phyloP scores from a whole-genome alignment of 78 protist genomes.

The Cavenderia fasciculata region DNA sequence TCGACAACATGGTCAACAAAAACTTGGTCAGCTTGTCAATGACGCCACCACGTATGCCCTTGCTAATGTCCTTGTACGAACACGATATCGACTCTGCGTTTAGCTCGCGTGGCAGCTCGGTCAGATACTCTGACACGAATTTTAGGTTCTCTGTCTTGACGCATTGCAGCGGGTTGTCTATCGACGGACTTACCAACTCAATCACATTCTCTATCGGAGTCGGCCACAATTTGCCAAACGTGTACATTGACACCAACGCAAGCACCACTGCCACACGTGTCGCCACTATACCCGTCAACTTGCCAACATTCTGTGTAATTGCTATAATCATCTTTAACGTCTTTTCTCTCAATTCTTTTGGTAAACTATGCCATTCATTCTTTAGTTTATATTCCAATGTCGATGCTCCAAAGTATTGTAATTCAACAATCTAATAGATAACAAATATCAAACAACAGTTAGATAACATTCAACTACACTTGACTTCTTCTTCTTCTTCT shows the following conservation, averaged over 20 bases:
- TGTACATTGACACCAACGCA: constrained; percentile 16
- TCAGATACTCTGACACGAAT: constrained; percentile 41
- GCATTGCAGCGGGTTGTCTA: not conserved
- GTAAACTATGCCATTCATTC: constrained; percentile 39
- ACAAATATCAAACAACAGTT: not conserved
- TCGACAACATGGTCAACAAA: not conserved
- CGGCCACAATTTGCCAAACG: constrained; percentile 24
- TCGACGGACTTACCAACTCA: constrained; percentile 2
- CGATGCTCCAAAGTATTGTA: constrained; percentile 75
- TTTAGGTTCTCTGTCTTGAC: not conserved
- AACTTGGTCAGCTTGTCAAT: constrained; percentile 21
- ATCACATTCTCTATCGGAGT: constrained; percentile 45
- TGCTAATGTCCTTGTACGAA: not conserved
- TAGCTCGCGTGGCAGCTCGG: constrained; percentile 44
- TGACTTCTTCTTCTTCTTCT: not conserved
- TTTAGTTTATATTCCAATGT: constrained; percentile 55
- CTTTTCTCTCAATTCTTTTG: not conserved
- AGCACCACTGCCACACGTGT: constrained; percentile 28
- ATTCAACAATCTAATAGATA: constrained; percentile 22
- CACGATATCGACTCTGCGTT: not conserved
- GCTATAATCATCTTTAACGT: not conserved
- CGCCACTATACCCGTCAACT: not conserved
- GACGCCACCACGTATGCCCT: not conserved
- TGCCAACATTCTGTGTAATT: not conserved
- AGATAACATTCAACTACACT: not conserved